phyloP scores from a whole-genome alignment of 345 rosid genomes.

The Ricinus communis region DNA sequence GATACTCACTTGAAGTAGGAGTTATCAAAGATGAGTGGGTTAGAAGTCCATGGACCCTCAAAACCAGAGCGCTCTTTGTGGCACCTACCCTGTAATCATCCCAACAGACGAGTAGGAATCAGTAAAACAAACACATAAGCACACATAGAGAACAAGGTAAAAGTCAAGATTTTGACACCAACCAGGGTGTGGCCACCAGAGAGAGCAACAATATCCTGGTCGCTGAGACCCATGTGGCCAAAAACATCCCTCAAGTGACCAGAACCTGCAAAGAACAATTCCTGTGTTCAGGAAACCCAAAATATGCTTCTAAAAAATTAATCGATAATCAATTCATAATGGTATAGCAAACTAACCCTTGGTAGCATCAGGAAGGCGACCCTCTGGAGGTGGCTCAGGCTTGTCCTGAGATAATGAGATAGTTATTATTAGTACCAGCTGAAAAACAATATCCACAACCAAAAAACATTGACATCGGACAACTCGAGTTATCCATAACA shows the following conservation, averaged over 20 bases:
- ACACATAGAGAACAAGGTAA: neutral
- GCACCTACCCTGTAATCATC: conserved; percentile 65
- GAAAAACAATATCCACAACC: neutral
- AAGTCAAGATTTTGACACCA: conserved; percentile 17
- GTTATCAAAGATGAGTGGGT: conserved; percentile 91
- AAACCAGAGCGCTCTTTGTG: conserved; percentile 98
- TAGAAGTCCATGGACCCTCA: conserved; percentile 90
- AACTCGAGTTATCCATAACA: neutral
- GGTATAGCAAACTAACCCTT: conserved; percentile 47
- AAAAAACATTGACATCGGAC: neutral
- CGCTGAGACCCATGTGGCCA: conserved; percentile 79
- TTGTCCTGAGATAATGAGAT: conserved; percentile 60
- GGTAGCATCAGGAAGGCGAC: conserved; percentile 95
- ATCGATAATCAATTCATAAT: neutral
- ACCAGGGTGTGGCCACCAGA: conserved; percentile 98
- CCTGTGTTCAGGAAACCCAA: neutral
- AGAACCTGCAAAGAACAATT: conserved; percentile 39
- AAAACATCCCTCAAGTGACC: conserved; percentile 88
- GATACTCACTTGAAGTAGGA: conserved; percentile 75
- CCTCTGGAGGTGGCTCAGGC: conserved; percentile 89
- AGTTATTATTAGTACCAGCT: neutral
- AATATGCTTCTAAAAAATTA: neutral
- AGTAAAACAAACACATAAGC: neutral
- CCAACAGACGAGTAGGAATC: neutral
- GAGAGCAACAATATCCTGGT: conserved; percentile 85